Conservation (phyloP, 768 basidiomycete genomes). For the Lentinus tigrinus region DNA sequence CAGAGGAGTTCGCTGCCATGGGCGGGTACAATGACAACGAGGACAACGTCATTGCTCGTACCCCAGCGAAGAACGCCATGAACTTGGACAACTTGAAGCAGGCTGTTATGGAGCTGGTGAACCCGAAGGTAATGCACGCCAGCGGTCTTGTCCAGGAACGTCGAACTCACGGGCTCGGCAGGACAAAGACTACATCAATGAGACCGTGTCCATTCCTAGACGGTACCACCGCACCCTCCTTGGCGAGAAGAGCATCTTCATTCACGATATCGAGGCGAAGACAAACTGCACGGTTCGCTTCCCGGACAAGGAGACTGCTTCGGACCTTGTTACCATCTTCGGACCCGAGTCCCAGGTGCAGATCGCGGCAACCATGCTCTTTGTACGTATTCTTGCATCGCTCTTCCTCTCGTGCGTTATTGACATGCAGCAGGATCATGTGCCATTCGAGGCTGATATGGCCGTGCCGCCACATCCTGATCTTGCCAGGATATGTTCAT, state of each 20-base stretch:
- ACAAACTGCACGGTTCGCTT: conserved; percentile 92
- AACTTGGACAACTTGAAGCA: conserved; percentile 94
- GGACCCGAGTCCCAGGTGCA: conserved; percentile 97
- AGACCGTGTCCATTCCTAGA: conserved; percentile 90
- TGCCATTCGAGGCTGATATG: conserved; percentile 96
- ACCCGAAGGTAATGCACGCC: conserved; percentile 71
- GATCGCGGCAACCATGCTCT: conserved; percentile 92
- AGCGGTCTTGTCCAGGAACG: too few species aligned
- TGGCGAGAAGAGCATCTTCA: conserved; percentile 96
- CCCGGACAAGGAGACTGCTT: conserved; percentile 92
- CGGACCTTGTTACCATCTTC: conserved; percentile 93
- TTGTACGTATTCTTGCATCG: conserved; percentile 29
- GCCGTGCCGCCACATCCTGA: conserved; percentile 83
- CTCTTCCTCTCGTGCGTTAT: background rate
- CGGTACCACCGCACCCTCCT: conserved; percentile 93
- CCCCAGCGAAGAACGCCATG: conserved; percentile 95
- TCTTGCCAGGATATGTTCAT: conserved; percentile 68
- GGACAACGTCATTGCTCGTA: conserved; percentile 98
- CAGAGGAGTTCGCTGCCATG: conserved; percentile 91
- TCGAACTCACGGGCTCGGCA: conserved; percentile 29
- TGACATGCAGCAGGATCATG: conserved; percentile 70
- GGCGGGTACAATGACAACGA: conserved; percentile 97
- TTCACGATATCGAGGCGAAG: conserved; percentile 95
- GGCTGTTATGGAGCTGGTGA: conserved; percentile 96
- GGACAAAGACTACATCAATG: conserved; percentile 97